Percentiles rank a stretch among this genome's conserved stretches.
Evolutionary conservation across 345 rosid species (phyloP).

Genomic region (Acer negundo): DNA sequence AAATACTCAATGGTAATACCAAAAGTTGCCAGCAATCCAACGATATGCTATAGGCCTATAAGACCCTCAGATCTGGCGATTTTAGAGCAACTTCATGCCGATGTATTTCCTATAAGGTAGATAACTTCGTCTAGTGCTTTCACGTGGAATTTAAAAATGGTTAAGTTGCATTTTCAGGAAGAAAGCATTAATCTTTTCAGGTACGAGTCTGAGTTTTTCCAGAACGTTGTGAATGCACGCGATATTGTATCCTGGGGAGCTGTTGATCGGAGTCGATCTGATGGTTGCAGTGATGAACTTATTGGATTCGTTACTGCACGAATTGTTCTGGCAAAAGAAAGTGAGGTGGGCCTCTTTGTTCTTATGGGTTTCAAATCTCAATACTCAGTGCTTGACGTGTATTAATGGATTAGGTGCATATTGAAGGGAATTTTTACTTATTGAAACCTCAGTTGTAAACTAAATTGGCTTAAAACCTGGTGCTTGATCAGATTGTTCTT

Average conservation of each 20-base stretch:
- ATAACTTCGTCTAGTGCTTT: constrained; percentile 1
- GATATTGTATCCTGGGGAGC: constrained; percentile 96
- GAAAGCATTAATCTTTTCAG: constrained; percentile 46
- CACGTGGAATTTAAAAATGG: constrained; percentile 16
- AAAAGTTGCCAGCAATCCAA: constrained; percentile 47
- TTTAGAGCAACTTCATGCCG: constrained; percentile 71
- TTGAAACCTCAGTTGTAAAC: neutral
- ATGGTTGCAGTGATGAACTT: constrained; percentile 71
- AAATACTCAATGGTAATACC: constrained; percentile 52
- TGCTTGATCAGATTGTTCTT: neutral
- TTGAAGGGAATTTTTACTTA: neutral
- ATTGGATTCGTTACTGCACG: constrained; percentile 94
- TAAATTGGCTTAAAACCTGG: neutral
- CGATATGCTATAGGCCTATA: constrained; percentile 71
- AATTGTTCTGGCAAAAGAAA: constrained; percentile 68
- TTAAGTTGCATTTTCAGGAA: constrained; percentile 15
- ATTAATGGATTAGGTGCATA: too few relatives aligned
- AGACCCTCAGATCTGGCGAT: constrained; percentile 73
- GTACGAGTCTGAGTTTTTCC: constrained; percentile 93
- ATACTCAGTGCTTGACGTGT: constrained; percentile 9
- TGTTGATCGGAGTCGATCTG: constrained; percentile 71
- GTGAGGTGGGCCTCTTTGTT: constrained; percentile 65
- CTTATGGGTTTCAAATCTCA: constrained; percentile 8
- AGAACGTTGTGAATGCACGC: constrained; percentile 73
- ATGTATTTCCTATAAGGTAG: constrained; percentile 86